Percentiles rank a stretch among this genome's conserved stretches.
Conservation (phyloP, 192 early-diverging fungal genomes). For the Dissophora ornata region DNA sequence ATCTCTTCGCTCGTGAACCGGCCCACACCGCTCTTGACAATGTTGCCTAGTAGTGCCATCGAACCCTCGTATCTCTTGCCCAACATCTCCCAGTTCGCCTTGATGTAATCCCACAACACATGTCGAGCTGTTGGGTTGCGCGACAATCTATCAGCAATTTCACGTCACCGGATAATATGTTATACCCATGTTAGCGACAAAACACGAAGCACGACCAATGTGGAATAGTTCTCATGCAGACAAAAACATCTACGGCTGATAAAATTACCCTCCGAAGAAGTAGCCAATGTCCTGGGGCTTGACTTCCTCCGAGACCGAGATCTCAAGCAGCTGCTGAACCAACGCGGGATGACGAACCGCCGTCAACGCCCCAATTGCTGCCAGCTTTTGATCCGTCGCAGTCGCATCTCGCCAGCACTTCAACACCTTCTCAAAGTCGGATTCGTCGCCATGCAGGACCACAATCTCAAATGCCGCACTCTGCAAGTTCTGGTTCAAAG, state of each 20-base stretch:
- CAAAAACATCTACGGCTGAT: too few species aligned
- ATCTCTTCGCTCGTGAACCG: constrained; percentile 63
- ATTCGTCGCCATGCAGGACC: constrained; percentile 68
- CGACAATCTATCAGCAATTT: constrained; percentile 59
- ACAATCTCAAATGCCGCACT: constrained; percentile 79
- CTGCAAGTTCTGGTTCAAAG: constrained; percentile 80
- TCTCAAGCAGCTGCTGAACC: constrained; percentile 68
- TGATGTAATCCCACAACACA: constrained; percentile 75
- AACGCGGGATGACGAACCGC: constrained; percentile 64
- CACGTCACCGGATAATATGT: too few species aligned
- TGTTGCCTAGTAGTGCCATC: constrained; percentile 57
- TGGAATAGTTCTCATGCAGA: too few species aligned
- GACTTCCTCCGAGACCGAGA: constrained; percentile 74
- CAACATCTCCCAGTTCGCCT: constrained; percentile 68
- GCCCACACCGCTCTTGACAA: constrained; percentile 58
- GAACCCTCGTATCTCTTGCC: constrained; percentile 64
- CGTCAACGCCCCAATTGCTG: constrained; percentile 73
- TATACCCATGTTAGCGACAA: too few species aligned
- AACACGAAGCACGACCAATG: too few species aligned
- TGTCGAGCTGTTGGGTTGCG: constrained; percentile 66
- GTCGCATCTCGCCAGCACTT: constrained; percentile 70
- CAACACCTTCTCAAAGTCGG: constrained; percentile 72
- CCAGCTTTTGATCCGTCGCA: constrained; percentile 74
- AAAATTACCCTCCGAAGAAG: constrained; percentile 53
- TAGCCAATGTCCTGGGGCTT: constrained; percentile 79